Evolutionary conservation across 140 eudicot genomes (phyloP).

Genomic region (Oenanthe javanica): DNA sequence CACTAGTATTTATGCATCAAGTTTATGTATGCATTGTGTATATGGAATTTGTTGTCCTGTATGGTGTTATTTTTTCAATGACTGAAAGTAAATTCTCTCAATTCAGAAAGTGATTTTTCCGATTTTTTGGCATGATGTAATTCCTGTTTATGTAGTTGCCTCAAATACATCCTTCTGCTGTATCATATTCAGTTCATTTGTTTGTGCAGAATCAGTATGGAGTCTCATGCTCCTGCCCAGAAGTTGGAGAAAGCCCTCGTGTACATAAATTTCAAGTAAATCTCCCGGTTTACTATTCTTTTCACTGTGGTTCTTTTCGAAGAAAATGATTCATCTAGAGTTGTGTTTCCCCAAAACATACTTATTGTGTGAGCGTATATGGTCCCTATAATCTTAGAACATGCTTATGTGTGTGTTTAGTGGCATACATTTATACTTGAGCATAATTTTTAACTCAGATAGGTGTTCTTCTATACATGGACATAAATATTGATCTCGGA

Average conservation of each 20-base stretch:
- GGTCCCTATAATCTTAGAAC: not conserved
- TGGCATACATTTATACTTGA: not conserved
- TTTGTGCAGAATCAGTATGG: constrained; percentile 61
- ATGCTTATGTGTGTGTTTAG: not conserved
- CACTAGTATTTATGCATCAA: not conserved
- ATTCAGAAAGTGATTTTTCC: not conserved
- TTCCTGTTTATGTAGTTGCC: not conserved
- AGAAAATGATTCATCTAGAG: not conserved
- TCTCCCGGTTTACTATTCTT: constrained; percentile 16
- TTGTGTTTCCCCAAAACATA: not conserved
- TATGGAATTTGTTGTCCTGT: not conserved
- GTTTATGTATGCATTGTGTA: not conserved
- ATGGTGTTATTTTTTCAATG: not conserved
- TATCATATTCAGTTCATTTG: constrained; percentile 12
- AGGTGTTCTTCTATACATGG: not conserved
- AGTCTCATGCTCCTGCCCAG: constrained; percentile 52
- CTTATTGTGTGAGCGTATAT: not conserved
- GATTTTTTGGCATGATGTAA: not conserved
- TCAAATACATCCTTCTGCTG: not conserved
- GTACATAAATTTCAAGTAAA: constrained; percentile 66
- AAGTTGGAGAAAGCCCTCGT: constrained; percentile 70
- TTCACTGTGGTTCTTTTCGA: not conserved
- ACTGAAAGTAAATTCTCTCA: not conserved
- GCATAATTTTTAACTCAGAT: not conserved
- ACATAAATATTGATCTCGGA: not conserved